A percentile compares a stretch with the other conserved stretches of the same genome.
phyloP scores from a whole-genome alignment of 495 filamentous ascomycete genomes.

The Daldinia caldariorum region DNA sequence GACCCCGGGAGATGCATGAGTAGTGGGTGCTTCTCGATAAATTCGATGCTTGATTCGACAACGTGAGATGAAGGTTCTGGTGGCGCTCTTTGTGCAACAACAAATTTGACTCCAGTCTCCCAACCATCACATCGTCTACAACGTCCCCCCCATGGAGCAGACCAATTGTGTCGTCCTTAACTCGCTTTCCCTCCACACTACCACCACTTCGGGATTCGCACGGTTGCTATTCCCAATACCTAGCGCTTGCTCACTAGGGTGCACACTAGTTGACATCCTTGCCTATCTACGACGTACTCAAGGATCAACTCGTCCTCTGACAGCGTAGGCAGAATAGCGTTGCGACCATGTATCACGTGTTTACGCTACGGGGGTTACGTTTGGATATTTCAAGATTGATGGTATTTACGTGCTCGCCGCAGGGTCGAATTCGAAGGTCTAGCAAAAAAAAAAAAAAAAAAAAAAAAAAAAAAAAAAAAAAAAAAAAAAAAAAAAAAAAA shows the following conservation, averaged over 20 bases:
- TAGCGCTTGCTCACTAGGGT: background rate
- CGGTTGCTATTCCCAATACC: background rate
- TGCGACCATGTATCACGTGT: background rate
- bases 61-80: constrained; percentile 17
- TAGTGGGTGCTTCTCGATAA: constrained; percentile 10
- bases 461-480: too few species aligned
- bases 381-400: constrained; percentile 6
- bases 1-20: constrained; percentile 24
- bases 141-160: background rate
- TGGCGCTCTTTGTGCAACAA: constrained; percentile 15
- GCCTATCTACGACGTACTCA: too few species aligned
- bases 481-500: too few species aligned
- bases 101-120: background rate
- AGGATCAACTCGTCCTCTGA: background rate
- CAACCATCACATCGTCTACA: background rate
- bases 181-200: background rate
- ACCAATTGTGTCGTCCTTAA: background rate
- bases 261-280: background rate
- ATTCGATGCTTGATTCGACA: constrained; percentile 41
- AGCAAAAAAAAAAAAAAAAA: too few species aligned
- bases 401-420: background rate
- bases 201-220: constrained; percentile 7
- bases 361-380: background rate
- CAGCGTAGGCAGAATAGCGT: background rate
- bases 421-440: background rate